These are phyloP conservation scores for Houttuynia cordata DNA, from an alignment of 164 flowering plant genomes.

Conservation along the genomic window DNA sequence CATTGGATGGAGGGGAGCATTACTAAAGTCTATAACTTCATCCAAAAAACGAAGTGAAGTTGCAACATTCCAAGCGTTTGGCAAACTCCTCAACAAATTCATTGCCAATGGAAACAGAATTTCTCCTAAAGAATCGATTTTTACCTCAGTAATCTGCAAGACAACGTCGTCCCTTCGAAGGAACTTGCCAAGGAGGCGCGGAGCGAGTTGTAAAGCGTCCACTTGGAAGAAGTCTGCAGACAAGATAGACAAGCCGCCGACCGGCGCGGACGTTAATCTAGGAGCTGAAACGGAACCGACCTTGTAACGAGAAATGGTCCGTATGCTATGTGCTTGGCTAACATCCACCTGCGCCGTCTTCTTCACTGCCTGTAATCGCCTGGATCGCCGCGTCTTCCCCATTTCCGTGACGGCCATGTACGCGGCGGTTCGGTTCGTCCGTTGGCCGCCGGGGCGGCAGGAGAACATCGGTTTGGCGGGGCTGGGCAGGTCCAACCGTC, in stretches of 20 bases:
- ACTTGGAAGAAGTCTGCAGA: slow-evolving; percentile 47
- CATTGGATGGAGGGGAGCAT: too few species aligned
- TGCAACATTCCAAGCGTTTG: too few species aligned
- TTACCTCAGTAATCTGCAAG: slow-evolving; percentile 92
- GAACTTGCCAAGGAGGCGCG: slow-evolving; percentile 88
- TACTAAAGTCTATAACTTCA: too few species aligned
- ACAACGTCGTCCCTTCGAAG: slow-evolving; percentile 71
- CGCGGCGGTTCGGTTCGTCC: too few species aligned
- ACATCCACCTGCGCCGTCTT: neutral
- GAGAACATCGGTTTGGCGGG: too few species aligned
- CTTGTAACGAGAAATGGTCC: neutral
- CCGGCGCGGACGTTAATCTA: neutral
- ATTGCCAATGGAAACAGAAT: too few species aligned
- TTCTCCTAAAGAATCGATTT: neutral
- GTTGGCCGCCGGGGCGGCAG: too few species aligned
- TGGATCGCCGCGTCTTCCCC: neutral
- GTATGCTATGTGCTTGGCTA: neutral
- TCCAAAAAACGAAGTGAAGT: too few species aligned
- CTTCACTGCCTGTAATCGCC: neutral
- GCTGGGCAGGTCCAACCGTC: too few species aligned
- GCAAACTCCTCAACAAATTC: too few species aligned
- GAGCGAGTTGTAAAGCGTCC: slow-evolving; percentile 92
- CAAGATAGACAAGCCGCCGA: slow-evolving; percentile 17
- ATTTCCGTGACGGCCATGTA: neutral
- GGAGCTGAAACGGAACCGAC: neutral